Base-by-base conservation (phyloP, 1,139 yeast species). In the Diutina scorzettiae region DNA sequence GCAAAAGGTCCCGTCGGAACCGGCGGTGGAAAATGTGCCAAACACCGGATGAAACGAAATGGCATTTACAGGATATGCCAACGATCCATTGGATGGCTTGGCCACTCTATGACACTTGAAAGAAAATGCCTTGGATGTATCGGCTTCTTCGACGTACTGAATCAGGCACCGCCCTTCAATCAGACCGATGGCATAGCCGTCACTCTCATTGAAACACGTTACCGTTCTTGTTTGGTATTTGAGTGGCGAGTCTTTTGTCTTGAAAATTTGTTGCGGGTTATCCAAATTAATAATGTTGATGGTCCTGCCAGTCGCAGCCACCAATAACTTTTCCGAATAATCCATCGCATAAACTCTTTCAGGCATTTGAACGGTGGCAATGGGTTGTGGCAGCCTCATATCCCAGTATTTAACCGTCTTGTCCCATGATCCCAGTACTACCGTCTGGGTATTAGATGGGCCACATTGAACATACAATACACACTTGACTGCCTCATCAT, bases 121-220 rank as follows among this genome's bases (percentile, higher is more conserved):
- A 4, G 96, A 81, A 58, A 91, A 93, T 3, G 91, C 93, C 53
- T 76, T 73, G 44, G 71, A 70, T 54, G 85, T 94, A 53, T 81
- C 85, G 42, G 71, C 71, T 34, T 86, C 96, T 51, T 85, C 95
- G 43, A 91, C 77, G 59, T 89, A 91, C 55, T 87, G 95, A 53
- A 93, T 81, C n/a, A 95, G 95, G 62, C 97, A 87, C 51, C 99
- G 72, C 21, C 98, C 98, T 63, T 91, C 99, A 42, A 91, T 78
- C 3, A 95, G 82, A 5, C 96, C 97, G 42, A 91, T 64, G 1
- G 96, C 96, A 59, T 75, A 93, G 6, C 97, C 96, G 53, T 84
- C 82, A 9, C 95, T 97, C 49, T 78, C 80, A 7, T 89, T 89
- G 58, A 81, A 85, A 57, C 98, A 91, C 16, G 84, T 66, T 3